These are phyloP conservation scores for Termitomyces sp. DNA, from an alignment of 1,284 basidiomycete genomes.

Conservation along the genomic window DNA sequence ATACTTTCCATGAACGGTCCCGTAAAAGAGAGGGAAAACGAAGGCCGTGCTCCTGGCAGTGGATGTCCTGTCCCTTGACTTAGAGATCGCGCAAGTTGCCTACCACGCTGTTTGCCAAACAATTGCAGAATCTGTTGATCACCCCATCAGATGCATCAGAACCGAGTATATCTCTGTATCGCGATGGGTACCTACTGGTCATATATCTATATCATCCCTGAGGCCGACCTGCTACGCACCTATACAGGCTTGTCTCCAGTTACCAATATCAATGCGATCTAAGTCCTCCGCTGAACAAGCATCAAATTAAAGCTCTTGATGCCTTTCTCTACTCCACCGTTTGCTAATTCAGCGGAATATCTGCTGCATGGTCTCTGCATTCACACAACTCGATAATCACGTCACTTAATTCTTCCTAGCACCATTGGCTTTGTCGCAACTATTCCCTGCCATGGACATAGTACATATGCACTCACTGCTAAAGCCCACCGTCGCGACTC, in stretches of 20 bases:
- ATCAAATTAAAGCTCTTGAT: background rate
- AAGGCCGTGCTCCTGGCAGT: background rate
- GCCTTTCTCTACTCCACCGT: conserved; percentile 2
- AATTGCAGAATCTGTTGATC: background rate
- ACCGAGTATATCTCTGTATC: no score
- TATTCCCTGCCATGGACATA: conserved; percentile 6
- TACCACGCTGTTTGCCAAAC: conserved; percentile 12
- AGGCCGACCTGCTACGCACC: no score
- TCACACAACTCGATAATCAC: background rate
- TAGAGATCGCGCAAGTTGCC: background rate
- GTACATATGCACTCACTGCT: conserved; percentile 5
- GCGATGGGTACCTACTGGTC: no score
- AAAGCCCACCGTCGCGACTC: conserved; percentile 1
- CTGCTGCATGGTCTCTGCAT: conserved; percentile 3
- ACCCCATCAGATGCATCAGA: background rate
- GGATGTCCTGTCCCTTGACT: background rate
- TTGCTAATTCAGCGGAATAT: conserved; percentile 9
- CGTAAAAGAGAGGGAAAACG: background rate
- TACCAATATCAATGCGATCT: no score
- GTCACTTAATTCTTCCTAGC: conserved; percentile 8
- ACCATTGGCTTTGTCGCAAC: conserved; percentile 8
- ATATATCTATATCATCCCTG: no score
- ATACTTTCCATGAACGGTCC: conserved; percentile 17
- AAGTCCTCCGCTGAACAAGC: no score
- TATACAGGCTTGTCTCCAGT: no score